Base-by-base conservation (phyloP, 495 filamentous ascomycete genomes). In the Hypoxylon trugodes region DNA sequence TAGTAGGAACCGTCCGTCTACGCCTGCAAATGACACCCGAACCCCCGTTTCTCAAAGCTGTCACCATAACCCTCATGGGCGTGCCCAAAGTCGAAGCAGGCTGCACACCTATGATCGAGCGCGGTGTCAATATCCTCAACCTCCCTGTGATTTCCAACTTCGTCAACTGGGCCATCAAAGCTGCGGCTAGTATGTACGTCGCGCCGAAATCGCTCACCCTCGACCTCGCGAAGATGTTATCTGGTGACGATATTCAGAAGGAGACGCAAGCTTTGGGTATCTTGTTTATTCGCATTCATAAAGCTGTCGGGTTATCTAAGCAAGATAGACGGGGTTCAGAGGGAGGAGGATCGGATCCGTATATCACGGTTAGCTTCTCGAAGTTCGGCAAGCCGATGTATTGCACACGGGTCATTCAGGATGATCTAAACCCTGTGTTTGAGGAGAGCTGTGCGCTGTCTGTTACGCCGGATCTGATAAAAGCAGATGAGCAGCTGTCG, bases 311-410 rank as follows among this genome's bases (percentile, higher is more conserved):
- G 0, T 76, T 98, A 55, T 94, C 89, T 77, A 97, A 97, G 79
- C 94, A 97, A 72, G 94, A 98, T 72, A 84, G 81, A 42, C 86
- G 88, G 21, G 94, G 94, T 6, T 90, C 85, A 62, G 78, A 89
- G n/a, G 86, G 89, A 47, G 93, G 93, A n/a, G 93, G 92, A 25
- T 96, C 91, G 54, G 94, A 98, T 73, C 91, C 94, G 0, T 97
- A 97, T 71, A 92, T 97, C 72, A 89, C 85, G 15, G 77, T 87
- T 16, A 77, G 79, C 38, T 87, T 84, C 65, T 81, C 78, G 47
- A 96, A 98, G 74, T 98, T 96, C 59, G 92, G 93, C 41, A 98
- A 98, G 79, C 94, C 93, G 8, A 96, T 96, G 90, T 97, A 97
- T 72, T 96, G 93, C 73, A 97, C 94, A 8, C 86, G 94, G 24